Percentiles rank a stretch among this genome's conserved stretches.
phyloP scores from a whole-genome alignment of 2,329 filamentous ascomycete species.

The Phoma herbarum region DNA sequence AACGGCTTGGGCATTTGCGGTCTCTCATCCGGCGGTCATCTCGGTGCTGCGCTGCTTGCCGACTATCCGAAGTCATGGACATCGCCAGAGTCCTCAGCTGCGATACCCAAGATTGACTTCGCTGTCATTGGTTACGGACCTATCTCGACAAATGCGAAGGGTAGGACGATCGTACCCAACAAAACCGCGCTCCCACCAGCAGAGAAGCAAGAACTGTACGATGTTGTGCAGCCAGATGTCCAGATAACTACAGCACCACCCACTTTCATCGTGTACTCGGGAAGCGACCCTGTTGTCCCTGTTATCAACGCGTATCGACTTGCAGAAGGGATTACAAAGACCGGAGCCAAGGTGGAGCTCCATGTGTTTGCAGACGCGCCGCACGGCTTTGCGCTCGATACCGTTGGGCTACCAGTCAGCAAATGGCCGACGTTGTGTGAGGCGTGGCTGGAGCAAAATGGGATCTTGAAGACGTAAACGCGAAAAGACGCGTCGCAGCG shows the following conservation, averaged over 20 bases:
- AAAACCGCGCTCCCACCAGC: conserved; percentile 27
- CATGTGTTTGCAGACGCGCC: conserved; percentile 34
- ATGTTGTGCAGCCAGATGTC: conserved; percentile 31
- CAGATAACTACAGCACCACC: conserved; percentile 23
- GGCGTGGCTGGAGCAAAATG: conserved; percentile 28
- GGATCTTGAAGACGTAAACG: conserved; percentile 13
- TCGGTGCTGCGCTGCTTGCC: conserved; percentile 27
- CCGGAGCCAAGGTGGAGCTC: conserved; percentile 25
- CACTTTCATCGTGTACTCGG: conserved; percentile 31
- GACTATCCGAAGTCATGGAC: conserved; percentile 24
- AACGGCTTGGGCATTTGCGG: conserved; percentile 25
- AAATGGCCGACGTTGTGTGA: conserved; percentile 29
- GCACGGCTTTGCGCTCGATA: conserved; percentile 34
- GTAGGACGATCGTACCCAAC: conserved; percentile 24
- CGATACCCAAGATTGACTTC: conserved; percentile 21
- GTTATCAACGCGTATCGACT: conserved; percentile 30
- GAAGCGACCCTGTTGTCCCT: conserved; percentile 31
- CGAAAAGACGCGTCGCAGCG: neutral
- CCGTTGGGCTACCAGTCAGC: conserved; percentile 22
- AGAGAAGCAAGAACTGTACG: conserved; percentile 32
- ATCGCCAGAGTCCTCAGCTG: conserved; percentile 7
- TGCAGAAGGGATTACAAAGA: conserved; percentile 23
- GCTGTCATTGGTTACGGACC: conserved; percentile 33
- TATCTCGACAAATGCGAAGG: conserved; percentile 33
- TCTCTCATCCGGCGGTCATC: conserved; percentile 30